Evolutionary conservation across 2,329 filamentous ascomycete genomes (phyloP), one percentile per base, ranked within the genome.

Genomic region (Diaporthe helianthi): DNA sequence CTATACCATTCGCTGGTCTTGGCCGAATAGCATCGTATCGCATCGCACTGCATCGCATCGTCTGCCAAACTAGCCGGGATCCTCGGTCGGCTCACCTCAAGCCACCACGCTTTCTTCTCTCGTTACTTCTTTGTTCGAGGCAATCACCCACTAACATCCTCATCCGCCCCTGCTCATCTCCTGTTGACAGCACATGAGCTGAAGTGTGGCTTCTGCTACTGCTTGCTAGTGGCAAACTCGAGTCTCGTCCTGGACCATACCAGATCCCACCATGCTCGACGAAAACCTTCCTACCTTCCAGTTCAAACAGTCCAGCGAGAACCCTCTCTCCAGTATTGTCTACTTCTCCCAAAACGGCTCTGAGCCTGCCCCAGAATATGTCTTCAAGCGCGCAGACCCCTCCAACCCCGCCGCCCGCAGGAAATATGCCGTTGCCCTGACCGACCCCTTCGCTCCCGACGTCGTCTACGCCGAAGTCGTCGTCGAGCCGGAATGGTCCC

Each of bases 391-490:
- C 73, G 87, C 90, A 71, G 90, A 96, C 76, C 92, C 94, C 1
- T 79, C 87, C n/a, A 72, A 76, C 51, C 87, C 90, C 51, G 84
- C 85, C 13, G 90, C 93, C 31, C 90, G 87, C 77, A 96, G 95
- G 81, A 92, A 92, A 79, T 99, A 98, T 79, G 94, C 92, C 49
- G 87, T 92, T 70, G 95, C 93, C 47, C 85, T 98, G 2, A 92
- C 92, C 79, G 95, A 98, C 78, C 90, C 93, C 29, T 90, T 90
- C 80, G 90, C 91, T 73, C 87, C 91, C 1, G 92, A 93, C 36
- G 88, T 98, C 68, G 84, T 98, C 69, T 98, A 92, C 76, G 96
- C 89, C 72, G 95, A 98, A 78, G 92, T 97, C 26, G 83, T 95
- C 22, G 88, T 97, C 67, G 87, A 89, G 74, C 95, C 95, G 8